These are phyloP conservation scores for Aspergillus sclerotioniger DNA, from an alignment of 495 filamentous ascomycete genomes.

Conservation along the genomic window DNA sequence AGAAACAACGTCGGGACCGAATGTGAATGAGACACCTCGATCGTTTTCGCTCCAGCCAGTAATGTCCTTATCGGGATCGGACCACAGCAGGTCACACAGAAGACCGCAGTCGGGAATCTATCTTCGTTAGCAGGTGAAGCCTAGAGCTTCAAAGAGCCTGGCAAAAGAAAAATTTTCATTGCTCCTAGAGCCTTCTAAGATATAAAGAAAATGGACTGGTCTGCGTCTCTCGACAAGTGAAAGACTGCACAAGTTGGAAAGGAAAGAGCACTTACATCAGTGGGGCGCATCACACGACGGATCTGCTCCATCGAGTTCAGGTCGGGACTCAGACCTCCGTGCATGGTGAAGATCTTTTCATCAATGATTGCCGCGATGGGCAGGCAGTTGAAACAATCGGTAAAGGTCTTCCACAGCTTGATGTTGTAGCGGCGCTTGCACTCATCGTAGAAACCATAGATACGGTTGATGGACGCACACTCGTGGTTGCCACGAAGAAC, in stretches of 20 bases:
- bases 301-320: slow-evolving; percentile 99
- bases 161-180: slow-evolving; percentile 35
- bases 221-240: background rate
- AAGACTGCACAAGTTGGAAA: slow-evolving; percentile 1
- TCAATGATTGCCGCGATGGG: slow-evolving; percentile 99
- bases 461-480: slow-evolving; percentile 99
- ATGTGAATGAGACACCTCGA: slow-evolving; percentile 97
- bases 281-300: slow-evolving; percentile 96
- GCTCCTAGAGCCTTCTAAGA: slow-evolving; percentile 8
- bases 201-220: background rate
- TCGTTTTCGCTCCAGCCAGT: slow-evolving; percentile 99
- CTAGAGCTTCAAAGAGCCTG: slow-evolving; percentile 36
- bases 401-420: slow-evolving; percentile 99
- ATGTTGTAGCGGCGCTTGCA: slow-evolving; percentile 99
- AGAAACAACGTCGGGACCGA: slow-evolving; percentile 97
- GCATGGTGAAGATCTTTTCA: slow-evolving; percentile 99
- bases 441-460: slow-evolving; percentile 99
- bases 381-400: slow-evolving; percentile 99
- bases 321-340: slow-evolving; percentile 94
- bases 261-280: slow-evolving; percentile 71
- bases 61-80: slow-evolving; percentile 98
- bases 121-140: slow-evolving; percentile 49
- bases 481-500: slow-evolving; percentile 98
- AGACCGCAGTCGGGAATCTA: slow-evolving; percentile 98
- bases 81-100: slow-evolving; percentile 96